phyloP scores from a whole-genome alignment of 768 basidiomycete genomes.

The Tricholoma matsutake region DNA sequence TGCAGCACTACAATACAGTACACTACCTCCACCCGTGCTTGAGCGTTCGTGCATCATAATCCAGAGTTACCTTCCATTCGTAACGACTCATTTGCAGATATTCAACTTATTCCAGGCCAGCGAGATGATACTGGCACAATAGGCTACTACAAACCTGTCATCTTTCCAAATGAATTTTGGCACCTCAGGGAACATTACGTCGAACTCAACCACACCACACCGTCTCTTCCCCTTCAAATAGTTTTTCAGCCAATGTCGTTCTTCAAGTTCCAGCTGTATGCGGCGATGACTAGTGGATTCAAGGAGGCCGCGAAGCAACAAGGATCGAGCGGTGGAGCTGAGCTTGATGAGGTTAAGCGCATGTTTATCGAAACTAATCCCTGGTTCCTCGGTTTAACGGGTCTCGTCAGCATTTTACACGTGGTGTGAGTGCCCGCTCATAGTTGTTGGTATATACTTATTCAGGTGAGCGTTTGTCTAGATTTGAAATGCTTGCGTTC shows the following conservation, averaged over 20 bases:
- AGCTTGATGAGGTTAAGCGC: constrained; percentile 93
- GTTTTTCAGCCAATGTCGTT: constrained; percentile 83
- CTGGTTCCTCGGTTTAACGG: constrained; percentile 84
- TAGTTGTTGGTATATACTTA: constrained; percentile 2
- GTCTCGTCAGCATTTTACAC: constrained; percentile 82
- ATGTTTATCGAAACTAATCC: constrained; percentile 90
- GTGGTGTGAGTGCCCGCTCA: constrained; percentile 56
- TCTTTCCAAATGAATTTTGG: constrained; percentile 98
- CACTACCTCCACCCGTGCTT: constrained; percentile 55
- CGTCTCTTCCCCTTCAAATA: constrained; percentile 74
- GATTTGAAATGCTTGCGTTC: constrained; percentile 96
- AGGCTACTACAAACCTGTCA: constrained; percentile 80
- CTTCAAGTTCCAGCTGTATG: constrained; percentile 85
- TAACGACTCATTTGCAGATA: constrained; percentile 41
- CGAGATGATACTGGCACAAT: constrained; percentile 64
- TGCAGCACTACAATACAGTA: constrained; percentile 46
- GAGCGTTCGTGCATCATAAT: constrained; percentile 49
- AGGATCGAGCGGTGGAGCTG: constrained; percentile 56
- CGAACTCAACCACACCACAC: constrained; percentile 84
- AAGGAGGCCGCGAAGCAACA: constrained; percentile 82
- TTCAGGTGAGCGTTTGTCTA: constrained; percentile 24
- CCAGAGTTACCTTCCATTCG: background rate
- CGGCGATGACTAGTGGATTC: constrained; percentile 82
- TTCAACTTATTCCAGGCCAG: constrained; percentile 54
- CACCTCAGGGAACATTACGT: constrained; percentile 75